A percentile compares a stretch with the other conserved stretches of the same genome.
Conservation (phyloP, 805 yeast species). For the Lachancea quebecensis region DNA sequence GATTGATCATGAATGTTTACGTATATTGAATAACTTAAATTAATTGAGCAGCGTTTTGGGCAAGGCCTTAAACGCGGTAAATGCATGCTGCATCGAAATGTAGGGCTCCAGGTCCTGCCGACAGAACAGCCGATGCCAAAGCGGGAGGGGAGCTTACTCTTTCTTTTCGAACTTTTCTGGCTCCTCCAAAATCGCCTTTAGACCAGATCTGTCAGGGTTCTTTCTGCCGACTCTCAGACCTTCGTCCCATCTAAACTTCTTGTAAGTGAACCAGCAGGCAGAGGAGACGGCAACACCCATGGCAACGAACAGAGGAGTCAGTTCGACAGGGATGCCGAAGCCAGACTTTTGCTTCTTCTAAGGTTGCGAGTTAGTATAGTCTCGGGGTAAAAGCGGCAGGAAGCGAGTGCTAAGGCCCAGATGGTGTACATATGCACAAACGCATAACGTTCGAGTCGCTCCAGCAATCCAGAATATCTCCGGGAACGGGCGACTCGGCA, state of each 20-base stretch:
- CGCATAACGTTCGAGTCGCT: too few species aligned
- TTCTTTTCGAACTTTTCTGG: conserved; percentile 3
- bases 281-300: conserved; percentile 47
- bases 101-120: too few species aligned
- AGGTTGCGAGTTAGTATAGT: conserved; percentile 3
- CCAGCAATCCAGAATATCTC: too few species aligned
- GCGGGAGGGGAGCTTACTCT: too few species aligned
- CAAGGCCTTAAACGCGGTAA: not conserved
- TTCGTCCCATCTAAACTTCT: conserved; percentile 43
- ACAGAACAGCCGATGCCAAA: too few species aligned
- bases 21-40: not conserved
- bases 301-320: conserved; percentile 52
- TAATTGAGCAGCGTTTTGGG: not conserved
- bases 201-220: conserved; percentile 37
- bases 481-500: too few species aligned
- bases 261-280: conserved; percentile 46
- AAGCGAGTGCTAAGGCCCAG: not conserved
- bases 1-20: not conserved
- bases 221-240: conserved; percentile 44
- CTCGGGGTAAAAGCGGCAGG: not conserved
- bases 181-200: conserved; percentile 24
- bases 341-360: conserved; percentile 34
- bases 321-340: conserved; percentile 43
- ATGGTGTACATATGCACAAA: too few species aligned
- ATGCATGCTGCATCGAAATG: not conserved